A percentile compares a stretch with the other conserved stretches of the same genome.
phyloP scores from a whole-genome alignment of 2,329 filamentous ascomycete species.

The Lachnellula arida region DNA sequence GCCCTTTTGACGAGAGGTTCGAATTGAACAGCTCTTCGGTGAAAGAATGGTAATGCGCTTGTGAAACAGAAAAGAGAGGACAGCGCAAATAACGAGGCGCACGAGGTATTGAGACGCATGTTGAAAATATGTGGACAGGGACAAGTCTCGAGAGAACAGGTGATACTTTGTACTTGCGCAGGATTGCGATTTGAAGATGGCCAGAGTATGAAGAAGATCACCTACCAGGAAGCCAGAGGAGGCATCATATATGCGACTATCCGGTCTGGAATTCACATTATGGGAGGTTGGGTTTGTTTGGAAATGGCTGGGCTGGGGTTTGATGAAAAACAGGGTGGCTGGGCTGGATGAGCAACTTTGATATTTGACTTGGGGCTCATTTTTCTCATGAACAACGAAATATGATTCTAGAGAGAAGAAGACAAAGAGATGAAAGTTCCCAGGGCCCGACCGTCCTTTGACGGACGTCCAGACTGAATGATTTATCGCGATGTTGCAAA shows the following conservation, averaged over 20 bases:
- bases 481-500: neutral
- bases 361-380: neutral
- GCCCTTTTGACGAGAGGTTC: conserved; percentile 21
- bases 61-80: conserved; percentile 24
- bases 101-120: conserved; percentile 26
- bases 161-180: conserved; percentile 9
- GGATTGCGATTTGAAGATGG: conserved; percentile 1
- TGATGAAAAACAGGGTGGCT: too few relatives aligned
- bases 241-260: conserved; percentile 20
- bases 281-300: conserved; percentile 24
- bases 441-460: too few relatives aligned
- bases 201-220: conserved; percentile 14
- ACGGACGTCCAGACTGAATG: too few relatives aligned
- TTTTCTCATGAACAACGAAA: too few relatives aligned
- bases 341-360: conserved; percentile 8
- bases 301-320: conserved; percentile 5
- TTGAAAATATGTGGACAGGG: conserved; percentile 4
- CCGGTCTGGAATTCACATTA: conserved; percentile 9
- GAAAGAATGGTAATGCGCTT: conserved; percentile 23
- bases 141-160: conserved; percentile 3
- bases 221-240: conserved; percentile 11
- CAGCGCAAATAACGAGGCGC: conserved; percentile 21
- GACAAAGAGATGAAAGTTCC: too few relatives aligned
- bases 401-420: too few relatives aligned
- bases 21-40: conserved; percentile 4